phyloP scores from a whole-genome alignment of 306 rosid genomes.

The Acmispon strigosus region DNA sequence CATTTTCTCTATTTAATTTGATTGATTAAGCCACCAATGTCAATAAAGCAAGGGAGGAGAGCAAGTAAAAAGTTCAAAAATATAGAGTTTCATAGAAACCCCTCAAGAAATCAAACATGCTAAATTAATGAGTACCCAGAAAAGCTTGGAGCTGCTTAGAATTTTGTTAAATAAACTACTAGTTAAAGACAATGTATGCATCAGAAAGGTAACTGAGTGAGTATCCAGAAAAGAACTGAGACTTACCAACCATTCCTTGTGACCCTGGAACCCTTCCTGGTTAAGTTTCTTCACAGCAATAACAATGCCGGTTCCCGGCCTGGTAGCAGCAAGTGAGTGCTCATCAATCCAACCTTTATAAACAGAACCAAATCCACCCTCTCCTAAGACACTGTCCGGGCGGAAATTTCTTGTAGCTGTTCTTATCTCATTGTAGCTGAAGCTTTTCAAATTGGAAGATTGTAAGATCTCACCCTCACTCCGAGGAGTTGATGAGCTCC shows the following conservation, averaged over 20 bases:
- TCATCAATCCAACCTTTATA: slow-evolving; percentile 88
- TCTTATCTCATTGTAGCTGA: slow-evolving; percentile 52
- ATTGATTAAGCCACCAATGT: neutral
- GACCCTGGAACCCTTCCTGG: slow-evolving; percentile 81
- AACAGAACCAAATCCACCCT: slow-evolving; percentile 93
- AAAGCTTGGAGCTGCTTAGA: neutral
- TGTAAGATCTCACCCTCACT: slow-evolving; percentile 65
- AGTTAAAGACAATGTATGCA: neutral
- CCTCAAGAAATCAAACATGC: neutral
- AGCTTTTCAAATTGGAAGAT: slow-evolving; percentile 48
- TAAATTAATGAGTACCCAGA: neutral
- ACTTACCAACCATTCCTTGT: slow-evolving; percentile 83
- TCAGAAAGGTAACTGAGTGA: neutral
- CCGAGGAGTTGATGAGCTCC: slow-evolving; percentile 45
- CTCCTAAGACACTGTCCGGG: slow-evolving; percentile 74
- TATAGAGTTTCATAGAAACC: neutral
- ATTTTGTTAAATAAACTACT: neutral
- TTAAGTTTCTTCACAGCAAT: slow-evolving; percentile 85
- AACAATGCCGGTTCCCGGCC: slow-evolving; percentile 59
- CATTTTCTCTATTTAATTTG: neutral
- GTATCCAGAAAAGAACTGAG: neutral
- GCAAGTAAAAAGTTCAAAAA: neutral
- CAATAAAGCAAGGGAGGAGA: neutral
- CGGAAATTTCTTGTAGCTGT: slow-evolving; percentile 67
- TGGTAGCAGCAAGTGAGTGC: slow-evolving; percentile 47